Evolutionary conservation across 2,329 filamentous ascomycete genomes (phyloP).

Genomic region (Beauveria sp.): DNA sequence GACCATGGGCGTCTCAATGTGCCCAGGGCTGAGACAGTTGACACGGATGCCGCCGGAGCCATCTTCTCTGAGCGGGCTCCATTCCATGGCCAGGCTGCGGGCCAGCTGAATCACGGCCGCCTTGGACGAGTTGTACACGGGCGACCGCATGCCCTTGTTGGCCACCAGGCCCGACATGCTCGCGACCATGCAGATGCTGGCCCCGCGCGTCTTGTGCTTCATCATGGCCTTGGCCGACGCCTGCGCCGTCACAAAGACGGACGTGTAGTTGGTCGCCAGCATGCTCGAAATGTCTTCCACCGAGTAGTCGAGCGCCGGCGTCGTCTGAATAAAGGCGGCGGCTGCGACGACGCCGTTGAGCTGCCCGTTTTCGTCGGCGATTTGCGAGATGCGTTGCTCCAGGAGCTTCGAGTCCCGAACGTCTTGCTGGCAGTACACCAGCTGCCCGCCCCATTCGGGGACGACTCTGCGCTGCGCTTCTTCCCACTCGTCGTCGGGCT

Average conservation of each 20-base stretch:
- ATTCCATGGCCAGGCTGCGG: conserved; percentile 56
- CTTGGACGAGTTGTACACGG: conserved; percentile 61
- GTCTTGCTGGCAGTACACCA: conserved; percentile 62
- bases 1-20: conserved; percentile 66
- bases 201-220: conserved; percentile 36
- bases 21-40: conserved; percentile 62
- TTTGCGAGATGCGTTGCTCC: conserved; percentile 48
- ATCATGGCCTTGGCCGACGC: conserved; percentile 57
- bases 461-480: conserved; percentile 53
- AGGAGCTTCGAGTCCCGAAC: conserved; percentile 54
- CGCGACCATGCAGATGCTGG: conserved; percentile 50
- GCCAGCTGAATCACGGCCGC: conserved; percentile 56
- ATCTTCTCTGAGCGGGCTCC: conserved; percentile 37
- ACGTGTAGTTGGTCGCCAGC: conserved; percentile 62
- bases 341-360: conserved; percentile 64
- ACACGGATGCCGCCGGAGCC: conserved; percentile 52
- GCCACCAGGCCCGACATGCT: conserved; percentile 49
- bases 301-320: conserved; percentile 58
- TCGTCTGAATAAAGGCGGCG: conserved; percentile 62
- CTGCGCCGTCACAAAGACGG: conserved; percentile 63
- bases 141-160: conserved; percentile 53
- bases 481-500: conserved; percentile 50
- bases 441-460: conserved; percentile 53
- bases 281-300: conserved; percentile 51
- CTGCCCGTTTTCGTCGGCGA: conserved; percentile 52